Conservation (phyloP, 169 alveolate genomes). For the Plasmodium cynomolgi region DNA sequence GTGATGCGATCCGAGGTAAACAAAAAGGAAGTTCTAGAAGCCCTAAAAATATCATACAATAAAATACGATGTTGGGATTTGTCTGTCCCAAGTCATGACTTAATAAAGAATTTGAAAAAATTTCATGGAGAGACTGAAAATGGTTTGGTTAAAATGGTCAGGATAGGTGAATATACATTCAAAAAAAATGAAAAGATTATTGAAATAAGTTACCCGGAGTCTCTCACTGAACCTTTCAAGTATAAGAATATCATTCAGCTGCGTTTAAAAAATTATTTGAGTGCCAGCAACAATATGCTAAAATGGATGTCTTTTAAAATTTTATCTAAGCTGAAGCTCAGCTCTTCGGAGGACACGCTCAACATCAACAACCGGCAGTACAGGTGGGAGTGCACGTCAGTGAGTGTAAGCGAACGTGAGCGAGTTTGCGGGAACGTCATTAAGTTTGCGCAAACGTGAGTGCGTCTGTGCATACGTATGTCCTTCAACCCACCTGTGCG, state of each 20-base stretch:
- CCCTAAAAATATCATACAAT: constrained; percentile 19
- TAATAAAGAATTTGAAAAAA: constrained; percentile 26
- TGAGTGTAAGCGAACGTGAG: neutral
- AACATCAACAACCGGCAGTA: constrained; percentile 57
- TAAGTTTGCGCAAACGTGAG: neutral
- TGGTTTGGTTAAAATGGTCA: constrained; percentile 29
- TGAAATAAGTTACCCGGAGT: constrained; percentile 47
- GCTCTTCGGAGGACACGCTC: constrained; percentile 36
- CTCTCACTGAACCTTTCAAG: constrained; percentile 20
- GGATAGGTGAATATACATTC: constrained; percentile 64
- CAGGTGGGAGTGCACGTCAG: neutral
- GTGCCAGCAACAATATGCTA: constrained; percentile 40
- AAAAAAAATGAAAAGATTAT: neutral
- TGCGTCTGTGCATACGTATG: constrained; percentile 4
- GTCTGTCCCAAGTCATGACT: constrained; percentile 4
- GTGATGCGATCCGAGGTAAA: constrained; percentile 49
- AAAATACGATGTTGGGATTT: constrained; percentile 34
- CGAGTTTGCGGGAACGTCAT: neutral
- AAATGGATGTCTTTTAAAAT: constrained; percentile 58
- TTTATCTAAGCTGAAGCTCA: constrained; percentile 14
- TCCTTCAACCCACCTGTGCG: neutral
- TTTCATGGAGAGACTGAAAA: constrained; percentile 32
- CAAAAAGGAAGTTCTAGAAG: constrained; percentile 58
- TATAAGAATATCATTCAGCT: constrained; percentile 39
- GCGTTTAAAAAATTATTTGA: constrained; percentile 36